Evolutionary conservation across 768 basidiomycete species (phyloP), one percentile per base, ranked within the genome.

Genomic region (Leucogyrophana mollusca): DNA sequence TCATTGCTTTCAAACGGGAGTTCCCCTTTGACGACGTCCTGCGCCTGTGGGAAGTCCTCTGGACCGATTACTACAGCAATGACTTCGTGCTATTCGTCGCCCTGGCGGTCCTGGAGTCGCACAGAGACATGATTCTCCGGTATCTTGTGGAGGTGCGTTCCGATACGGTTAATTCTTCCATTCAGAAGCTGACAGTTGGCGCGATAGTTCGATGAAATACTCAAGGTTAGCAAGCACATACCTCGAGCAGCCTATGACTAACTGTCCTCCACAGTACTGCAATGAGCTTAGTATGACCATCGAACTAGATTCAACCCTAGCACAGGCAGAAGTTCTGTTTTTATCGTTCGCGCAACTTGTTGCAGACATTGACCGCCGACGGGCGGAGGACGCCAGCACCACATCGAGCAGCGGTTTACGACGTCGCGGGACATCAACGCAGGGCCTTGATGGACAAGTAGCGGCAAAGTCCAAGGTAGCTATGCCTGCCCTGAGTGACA

Each of bases 291-390:
- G 87, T 67, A 92, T 92, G 86, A 91, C 93, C 42, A 95, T 99
- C 55, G 96, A 98, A 62, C 79, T 98, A n/a, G 88, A 96, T 62
- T 83, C 86, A 1, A 95, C 96, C 16, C 79, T 99, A 8, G 87
- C 92, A 0, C 96, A 98, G 68, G 96, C 95, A 9, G 96, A 99
- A 67, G 94, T 98, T 13, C 77, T 99, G 17, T 98, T 91, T 76
- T 76, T 95, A 2, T 93, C 93, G 1, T 97, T 96, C 71, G 73
- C 84, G 10, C 86, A 90, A 57, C 69, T 96, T 17, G 85, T 97
- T 17, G 87, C 87, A 9, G 93, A 95, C 62, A 82, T 95, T 56
- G 93, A 96, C 62, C 80, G 87, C 27, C 80, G 87, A 52, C 79
- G 76, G 52, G 81, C 79, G 0, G 90, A 91, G 51, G 77, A 77